These are phyloP conservation scores for Cylindrotheca closterium DNA, from an alignment of 108 stramenopile genomes.

Conservation along the genomic window DNA sequence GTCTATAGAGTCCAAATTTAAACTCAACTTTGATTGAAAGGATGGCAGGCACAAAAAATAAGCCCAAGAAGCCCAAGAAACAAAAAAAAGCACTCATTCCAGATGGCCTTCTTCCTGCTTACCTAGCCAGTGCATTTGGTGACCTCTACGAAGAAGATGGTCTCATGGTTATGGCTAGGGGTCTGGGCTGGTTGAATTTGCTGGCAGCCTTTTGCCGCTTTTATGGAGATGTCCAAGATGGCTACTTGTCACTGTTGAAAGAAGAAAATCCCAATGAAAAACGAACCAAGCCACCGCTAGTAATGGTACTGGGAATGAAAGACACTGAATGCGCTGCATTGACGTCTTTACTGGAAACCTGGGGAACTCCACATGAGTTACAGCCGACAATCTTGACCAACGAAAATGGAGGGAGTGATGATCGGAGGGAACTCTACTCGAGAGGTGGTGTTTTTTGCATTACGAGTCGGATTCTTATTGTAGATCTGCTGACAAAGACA, in stretches of 20 bases:
- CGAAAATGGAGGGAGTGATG: slow-evolving; percentile 73
- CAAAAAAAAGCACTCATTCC: slow-evolving; percentile 28
- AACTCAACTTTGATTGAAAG: too few species aligned
- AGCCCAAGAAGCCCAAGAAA: too few species aligned
- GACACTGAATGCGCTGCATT: slow-evolving; percentile 68
- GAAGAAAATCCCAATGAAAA: slow-evolving; percentile 25
- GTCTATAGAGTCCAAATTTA: too few species aligned
- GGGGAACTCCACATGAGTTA: slow-evolving; percentile 71
- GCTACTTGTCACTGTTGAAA: slow-evolving; percentile 39
- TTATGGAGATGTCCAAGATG: slow-evolving; percentile 68
- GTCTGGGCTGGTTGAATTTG: slow-evolving; percentile 79
- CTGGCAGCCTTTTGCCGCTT: slow-evolving; percentile 77
- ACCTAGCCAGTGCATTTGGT: slow-evolving; percentile 85
- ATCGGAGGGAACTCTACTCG: slow-evolving; percentile 47
- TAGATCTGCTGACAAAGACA: slow-evolving; percentile 89
- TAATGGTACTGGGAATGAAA: slow-evolving; percentile 71
- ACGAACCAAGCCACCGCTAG: slow-evolving; percentile 49
- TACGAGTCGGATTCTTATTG: slow-evolving; percentile 94
- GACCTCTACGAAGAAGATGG: slow-evolving; percentile 92
- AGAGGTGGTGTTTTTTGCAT: slow-evolving; percentile 71
- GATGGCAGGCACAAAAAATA: too few species aligned
- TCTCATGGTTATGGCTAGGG: slow-evolving; percentile 85
- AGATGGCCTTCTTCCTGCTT: slow-evolving; percentile 58
- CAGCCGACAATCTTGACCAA: slow-evolving; percentile 76
- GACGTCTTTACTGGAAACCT: slow-evolving; percentile 53